These are phyloP conservation scores for Rhizopogon vesiculosus DNA, from an alignment of 768 basidiomycete genomes.

Conservation along the genomic window DNA sequence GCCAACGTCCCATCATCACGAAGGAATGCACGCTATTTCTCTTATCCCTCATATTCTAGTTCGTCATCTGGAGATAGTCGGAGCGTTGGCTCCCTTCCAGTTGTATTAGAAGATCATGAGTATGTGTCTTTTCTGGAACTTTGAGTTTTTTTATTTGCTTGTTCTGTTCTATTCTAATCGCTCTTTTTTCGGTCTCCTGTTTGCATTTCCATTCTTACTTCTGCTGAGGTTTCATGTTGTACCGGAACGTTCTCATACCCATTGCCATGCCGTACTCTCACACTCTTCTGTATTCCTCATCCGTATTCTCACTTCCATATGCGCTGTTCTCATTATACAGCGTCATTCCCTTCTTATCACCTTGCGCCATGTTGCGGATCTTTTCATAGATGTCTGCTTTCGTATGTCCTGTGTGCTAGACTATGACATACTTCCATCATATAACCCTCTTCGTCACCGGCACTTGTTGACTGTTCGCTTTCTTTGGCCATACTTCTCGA, in stretches of 20 bases:
- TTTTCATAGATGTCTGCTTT: neutral
- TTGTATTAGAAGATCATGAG: conserved; percentile 7
- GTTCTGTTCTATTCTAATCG: neutral
- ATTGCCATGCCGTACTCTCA: neutral
- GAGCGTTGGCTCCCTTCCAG: neutral
- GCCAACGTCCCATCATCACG: neutral
- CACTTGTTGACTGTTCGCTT: neutral
- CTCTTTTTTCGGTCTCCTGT: neutral
- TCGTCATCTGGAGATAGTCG: neutral
- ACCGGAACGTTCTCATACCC: neutral
- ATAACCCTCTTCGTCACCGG: neutral
- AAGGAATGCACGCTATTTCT: neutral
- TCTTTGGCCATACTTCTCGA: neutral
- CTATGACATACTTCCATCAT: neutral
- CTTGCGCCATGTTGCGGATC: neutral
- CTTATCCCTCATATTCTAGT: neutral
- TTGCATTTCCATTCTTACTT: neutral
- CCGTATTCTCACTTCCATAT: neutral
- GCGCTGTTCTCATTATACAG: neutral
- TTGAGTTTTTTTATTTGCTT: neutral
- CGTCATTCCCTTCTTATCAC: neutral
- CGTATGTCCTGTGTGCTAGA: neutral
- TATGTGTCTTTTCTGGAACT: conserved; percentile 8
- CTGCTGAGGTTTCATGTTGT: neutral
- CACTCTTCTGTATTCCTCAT: neutral